Base-by-base conservation (phyloP, 1,284 basidiomycete genomes). In the Ganoderma lingzhi region DNA sequence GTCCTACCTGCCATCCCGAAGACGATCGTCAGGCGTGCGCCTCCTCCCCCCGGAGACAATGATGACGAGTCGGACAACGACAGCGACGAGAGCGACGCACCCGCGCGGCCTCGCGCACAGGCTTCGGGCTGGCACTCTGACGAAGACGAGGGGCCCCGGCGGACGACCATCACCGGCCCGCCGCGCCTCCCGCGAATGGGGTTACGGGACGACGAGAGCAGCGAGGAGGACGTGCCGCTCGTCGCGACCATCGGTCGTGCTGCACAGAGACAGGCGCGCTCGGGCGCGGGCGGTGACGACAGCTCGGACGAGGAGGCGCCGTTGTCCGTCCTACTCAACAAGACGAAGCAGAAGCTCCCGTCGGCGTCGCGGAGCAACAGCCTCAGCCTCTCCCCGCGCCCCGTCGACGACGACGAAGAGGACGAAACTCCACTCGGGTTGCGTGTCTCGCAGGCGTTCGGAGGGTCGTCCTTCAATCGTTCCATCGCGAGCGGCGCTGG, bases 171-270 rank as follows among this genome's bases (percentile, higher is more conserved):
- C 55, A 5, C 85, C 82, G 66, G 83, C 85, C 72, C 70, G 15
- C 71, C 70, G 37, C 70, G 68, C 6, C 69, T 76, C 41, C 73
- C 71, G 10, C 74, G 69, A 58, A 66, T 72, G 58, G 58, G 63
- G 2, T 42, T 71, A 41, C 65, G 37, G 9, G 77, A 74, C 28
- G 85, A 83, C 32, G 84, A 84, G 28, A 86, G 90, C 74, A 92
- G 90, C 73, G 93, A 94, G 62, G 92, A 93, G 73, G 92, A 94
- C 78, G 71, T 93, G 56, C 93, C 93, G 6, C 82, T 94, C n/a
- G 87, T 88, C 30, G 86, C 87, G 15, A 87, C 91, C 14, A 83
- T 90, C n/a, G 80, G 82, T 62, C 85, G 85, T 32, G 87, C 83
- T 17, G 78, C 80, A 15, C 83, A 85, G 69, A 85, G 85, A 42